These are phyloP conservation scores for Phlegmacium glaucopus DNA, from an alignment of 768 basidiomycete genomes.

Conservation along the genomic window DNA sequence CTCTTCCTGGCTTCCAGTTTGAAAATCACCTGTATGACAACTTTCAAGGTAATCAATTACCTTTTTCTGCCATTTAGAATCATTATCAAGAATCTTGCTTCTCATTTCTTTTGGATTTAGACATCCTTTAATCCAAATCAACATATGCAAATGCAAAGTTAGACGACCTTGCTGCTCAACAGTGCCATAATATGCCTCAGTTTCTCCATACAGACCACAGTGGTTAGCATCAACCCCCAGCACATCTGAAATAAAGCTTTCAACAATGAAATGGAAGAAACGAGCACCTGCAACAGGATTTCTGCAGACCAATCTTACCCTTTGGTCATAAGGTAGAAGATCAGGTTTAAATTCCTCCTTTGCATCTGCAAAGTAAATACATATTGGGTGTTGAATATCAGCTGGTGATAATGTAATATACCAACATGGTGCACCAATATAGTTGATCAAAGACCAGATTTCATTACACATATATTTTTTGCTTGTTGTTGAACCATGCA, in stretches of 20 bases:
- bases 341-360: slow-evolving; percentile 14
- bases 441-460: slow-evolving; percentile 27
- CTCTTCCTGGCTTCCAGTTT: too few relatives aligned
- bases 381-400: slow-evolving; percentile 23
- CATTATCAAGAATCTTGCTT: slow-evolving; percentile 18
- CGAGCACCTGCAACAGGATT: slow-evolving; percentile 31
- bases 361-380: slow-evolving; percentile 19
- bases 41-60: too few relatives aligned
- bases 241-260: too few relatives aligned
- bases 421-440: slow-evolving; percentile 26
- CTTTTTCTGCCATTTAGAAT: slow-evolving; percentile 17
- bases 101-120: slow-evolving; percentile 30
- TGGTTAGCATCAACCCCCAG: too few relatives aligned
- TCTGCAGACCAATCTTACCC: slow-evolving; percentile 6
- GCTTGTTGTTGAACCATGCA: slow-evolving; percentile 20
- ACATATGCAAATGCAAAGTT: slow-evolving; percentile 30
- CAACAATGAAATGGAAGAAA: too few relatives aligned
- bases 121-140: slow-evolving; percentile 27
- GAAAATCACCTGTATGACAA: too few relatives aligned
- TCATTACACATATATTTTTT: slow-evolving; percentile 28
- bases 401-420: slow-evolving; percentile 36
- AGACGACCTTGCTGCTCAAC: slow-evolving; percentile 29
- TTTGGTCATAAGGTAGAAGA: slow-evolving; percentile 8
- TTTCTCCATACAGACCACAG: too few relatives aligned
- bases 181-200: too few relatives aligned